Percentiles rank a stretch among this genome's conserved stretches.
Conservation (phyloP, 768 basidiomycete species). For the Tricholoma furcatifolium region DNA sequence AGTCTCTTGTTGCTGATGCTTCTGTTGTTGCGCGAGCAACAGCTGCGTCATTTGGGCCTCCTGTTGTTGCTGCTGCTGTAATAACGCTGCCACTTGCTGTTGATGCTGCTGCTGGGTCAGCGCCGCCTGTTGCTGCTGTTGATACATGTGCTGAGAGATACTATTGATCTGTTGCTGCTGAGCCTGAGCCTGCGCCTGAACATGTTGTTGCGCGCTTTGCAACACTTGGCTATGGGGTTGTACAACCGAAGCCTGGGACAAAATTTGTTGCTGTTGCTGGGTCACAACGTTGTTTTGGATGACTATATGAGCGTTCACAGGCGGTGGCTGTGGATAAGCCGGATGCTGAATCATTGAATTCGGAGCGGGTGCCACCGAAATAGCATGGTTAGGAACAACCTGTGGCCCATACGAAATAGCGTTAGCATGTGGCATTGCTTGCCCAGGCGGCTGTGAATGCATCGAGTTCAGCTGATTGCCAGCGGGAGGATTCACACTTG, state of each 20-base stretch:
- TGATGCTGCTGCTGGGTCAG: too few species aligned
- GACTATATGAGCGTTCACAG: neutral
- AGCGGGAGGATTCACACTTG: neutral
- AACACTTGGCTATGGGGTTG: slow-evolving; percentile 14
- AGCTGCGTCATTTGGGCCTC: neutral
- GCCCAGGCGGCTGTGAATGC: neutral
- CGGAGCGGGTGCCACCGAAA: too few species aligned
- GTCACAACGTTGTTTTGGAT: slow-evolving; percentile 17
- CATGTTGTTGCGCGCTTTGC: slow-evolving; percentile 8
- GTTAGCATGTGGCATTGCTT: neutral
- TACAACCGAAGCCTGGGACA: neutral
- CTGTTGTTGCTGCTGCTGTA: neutral
- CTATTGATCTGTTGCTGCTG: slow-evolving; percentile 16
- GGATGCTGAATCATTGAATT: too few species aligned
- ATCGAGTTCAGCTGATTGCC: neutral
- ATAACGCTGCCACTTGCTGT: neutral
- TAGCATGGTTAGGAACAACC: too few species aligned
- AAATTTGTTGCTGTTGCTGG: slow-evolving; percentile 11
- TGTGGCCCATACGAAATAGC: too few species aligned
- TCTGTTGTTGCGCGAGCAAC: neutral
- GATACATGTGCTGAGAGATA: slow-evolving; percentile 9
- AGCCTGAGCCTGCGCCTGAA: slow-evolving; percentile 12
- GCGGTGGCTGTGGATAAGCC: neutral
- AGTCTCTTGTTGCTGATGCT: neutral
- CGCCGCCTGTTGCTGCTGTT: slow-evolving; percentile 8